A percentile compares a stretch with the other conserved stretches of the same genome.
Evolutionary conservation across 2,329 filamentous ascomycete species (phyloP).

Genomic region (Exserohilum rostratum): DNA sequence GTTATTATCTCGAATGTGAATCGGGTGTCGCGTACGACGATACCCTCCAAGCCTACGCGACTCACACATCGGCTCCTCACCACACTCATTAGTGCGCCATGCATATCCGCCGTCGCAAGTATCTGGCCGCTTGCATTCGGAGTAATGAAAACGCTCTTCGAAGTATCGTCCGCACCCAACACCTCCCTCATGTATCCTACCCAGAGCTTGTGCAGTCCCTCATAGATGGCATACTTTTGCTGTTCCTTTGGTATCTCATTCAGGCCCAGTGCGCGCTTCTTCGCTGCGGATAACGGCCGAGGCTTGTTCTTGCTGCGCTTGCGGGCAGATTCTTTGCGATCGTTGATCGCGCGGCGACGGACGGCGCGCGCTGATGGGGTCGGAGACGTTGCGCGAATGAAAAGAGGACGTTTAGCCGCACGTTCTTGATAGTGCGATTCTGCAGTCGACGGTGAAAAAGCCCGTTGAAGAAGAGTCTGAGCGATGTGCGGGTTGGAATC

Average conservation of each 20-base stretch:
- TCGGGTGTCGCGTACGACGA: conserved; percentile 87
- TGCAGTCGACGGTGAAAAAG: conserved; percentile 76
- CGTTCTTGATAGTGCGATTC: conserved; percentile 79
- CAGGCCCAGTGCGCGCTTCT: conserved; percentile 75
- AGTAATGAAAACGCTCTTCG: conserved; percentile 57
- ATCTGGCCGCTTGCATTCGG: conserved; percentile 69
- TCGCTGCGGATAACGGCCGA: conserved; percentile 75
- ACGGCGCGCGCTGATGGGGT: conserved; percentile 52
- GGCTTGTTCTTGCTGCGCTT: conserved; percentile 58
- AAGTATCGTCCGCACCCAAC: conserved; percentile 62
- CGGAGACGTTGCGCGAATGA: conserved; percentile 78
- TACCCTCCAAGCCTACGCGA: conserved; percentile 81
- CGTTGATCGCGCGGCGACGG: conserved; percentile 60
- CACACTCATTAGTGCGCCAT: conserved; percentile 83
- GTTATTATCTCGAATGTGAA: conserved; percentile 88
- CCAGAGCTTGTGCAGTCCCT: conserved; percentile 81
- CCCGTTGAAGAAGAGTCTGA: conserved; percentile 71
- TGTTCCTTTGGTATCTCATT: conserved; percentile 74
- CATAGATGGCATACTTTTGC: conserved; percentile 76
- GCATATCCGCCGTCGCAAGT: conserved; percentile 84
- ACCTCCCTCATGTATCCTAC: conserved; percentile 83
- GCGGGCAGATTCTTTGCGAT: conserved; percentile 40
- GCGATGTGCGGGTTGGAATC: conserved; percentile 28
- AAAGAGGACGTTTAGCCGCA: conserved; percentile 80
- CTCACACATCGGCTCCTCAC: conserved; percentile 80